Evolutionary conservation across 768 basidiomycete genomes (phyloP).

Genomic region (Suillus spraguei): DNA sequence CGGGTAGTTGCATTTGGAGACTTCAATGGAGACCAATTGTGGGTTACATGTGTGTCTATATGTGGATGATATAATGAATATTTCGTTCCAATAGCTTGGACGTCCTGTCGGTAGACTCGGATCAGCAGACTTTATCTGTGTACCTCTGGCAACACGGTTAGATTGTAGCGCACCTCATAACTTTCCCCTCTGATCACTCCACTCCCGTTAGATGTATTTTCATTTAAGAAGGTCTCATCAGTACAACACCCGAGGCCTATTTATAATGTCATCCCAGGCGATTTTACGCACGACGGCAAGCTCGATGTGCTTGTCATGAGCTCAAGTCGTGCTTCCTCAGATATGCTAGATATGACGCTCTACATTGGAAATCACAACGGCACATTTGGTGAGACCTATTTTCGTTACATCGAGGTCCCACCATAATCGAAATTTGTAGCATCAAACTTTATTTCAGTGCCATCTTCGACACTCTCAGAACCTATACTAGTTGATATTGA

Average conservation of each 20-base stretch:
- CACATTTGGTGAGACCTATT: conserved; percentile 59
- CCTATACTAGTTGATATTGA: conserved; percentile 86
- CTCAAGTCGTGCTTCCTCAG: conserved; percentile 43
- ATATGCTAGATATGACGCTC: conserved; percentile 64
- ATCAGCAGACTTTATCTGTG: conserved; percentile 75
- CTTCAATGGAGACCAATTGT: conserved; percentile 97
- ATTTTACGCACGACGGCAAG: conserved; percentile 91
- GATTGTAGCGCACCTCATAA: conserved; percentile 18
- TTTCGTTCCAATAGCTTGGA: conserved; percentile 60
- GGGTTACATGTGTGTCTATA: conserved; percentile 31
- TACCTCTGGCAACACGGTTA: conserved; percentile 84
- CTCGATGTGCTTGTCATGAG: conserved; percentile 92
- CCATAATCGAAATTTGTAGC: conserved; percentile 13
- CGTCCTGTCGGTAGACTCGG: conserved; percentile 70
- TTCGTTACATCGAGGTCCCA: neutral
- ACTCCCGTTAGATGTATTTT: conserved; percentile 53
- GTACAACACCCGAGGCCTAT: conserved; percentile 61
- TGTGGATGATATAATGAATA: conserved; percentile 2
- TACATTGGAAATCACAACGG: conserved; percentile 66
- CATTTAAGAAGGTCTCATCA: conserved; percentile 50
- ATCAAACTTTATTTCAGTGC: conserved; percentile 49
- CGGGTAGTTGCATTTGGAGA: conserved; percentile 91
- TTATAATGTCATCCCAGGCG: conserved; percentile 87
- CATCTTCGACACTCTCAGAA: conserved; percentile 70
- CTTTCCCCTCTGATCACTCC: conserved; percentile 10